A percentile compares a stretch with the other conserved stretches of the same genome.
Evolutionary conservation across 2,329 filamentous ascomycete genomes (phyloP).

Genomic region (Cylindrodendrum hubeiense): DNA sequence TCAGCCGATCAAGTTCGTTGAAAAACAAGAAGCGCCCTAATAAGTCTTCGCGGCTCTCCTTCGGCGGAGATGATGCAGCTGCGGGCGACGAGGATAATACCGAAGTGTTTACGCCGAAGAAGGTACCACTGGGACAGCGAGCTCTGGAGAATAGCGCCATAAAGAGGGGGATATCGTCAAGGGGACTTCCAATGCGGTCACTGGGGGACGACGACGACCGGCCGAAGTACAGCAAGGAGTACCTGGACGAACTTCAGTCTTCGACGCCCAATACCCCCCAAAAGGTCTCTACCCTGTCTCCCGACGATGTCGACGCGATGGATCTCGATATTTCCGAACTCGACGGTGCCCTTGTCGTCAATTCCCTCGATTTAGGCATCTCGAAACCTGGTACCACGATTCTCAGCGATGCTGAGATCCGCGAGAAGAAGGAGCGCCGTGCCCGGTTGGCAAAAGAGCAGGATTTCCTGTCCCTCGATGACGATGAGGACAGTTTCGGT

Average conservation of each 20-base stretch:
- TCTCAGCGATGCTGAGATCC: slow-evolving; percentile 86
- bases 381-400: slow-evolving; percentile 64
- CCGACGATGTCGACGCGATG: slow-evolving; percentile 64
- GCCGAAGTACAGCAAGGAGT: slow-evolving; percentile 87
- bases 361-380: slow-evolving; percentile 52
- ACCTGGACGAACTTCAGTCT: slow-evolving; percentile 85
- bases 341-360: slow-evolving; percentile 74
- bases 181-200: slow-evolving; percentile 67
- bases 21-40: slow-evolving; percentile 75
- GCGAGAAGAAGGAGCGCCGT: slow-evolving; percentile 89
- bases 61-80: slow-evolving; percentile 70
- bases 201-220: slow-evolving; percentile 73
- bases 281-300: slow-evolving; percentile 62
- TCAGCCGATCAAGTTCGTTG: slow-evolving; percentile 60
- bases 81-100: slow-evolving; percentile 62
- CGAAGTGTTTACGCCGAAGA: slow-evolving; percentile 73
- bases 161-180: slow-evolving; percentile 64
- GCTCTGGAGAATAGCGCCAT: slow-evolving; percentile 75
- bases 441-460: slow-evolving; percentile 80
- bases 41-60: slow-evolving; percentile 77
- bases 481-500: slow-evolving; percentile 60
- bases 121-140: slow-evolving; percentile 72
- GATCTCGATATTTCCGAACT: slow-evolving; percentile 71
- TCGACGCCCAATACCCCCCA: slow-evolving; percentile 88
- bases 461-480: slow-evolving; percentile 75